Evolutionary conservation across 345 rosid genomes (phyloP), one percentile per base, ranked within the genome.

Genomic region (Raphanus raphanistrum): DNA sequence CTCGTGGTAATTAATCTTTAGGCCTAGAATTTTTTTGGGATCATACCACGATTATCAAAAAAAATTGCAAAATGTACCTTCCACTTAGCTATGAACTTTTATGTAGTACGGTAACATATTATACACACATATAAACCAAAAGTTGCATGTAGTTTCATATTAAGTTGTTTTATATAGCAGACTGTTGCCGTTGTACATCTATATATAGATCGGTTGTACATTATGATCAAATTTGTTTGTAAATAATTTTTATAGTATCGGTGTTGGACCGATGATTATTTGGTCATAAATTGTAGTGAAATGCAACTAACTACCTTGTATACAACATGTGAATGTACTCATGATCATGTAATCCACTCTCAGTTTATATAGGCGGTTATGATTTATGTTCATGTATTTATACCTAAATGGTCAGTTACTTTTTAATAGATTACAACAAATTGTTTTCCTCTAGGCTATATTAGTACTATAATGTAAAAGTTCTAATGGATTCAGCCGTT

Each of bases 361-460:
- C 45, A 43, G 25, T 21, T 63, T 50, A 32, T 35, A 48, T 4
- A 48, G 15, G 17, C 55, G 12, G 9, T 27, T 75, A 43, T 6
- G 9, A 16, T 43, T 67, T 59, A 67, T 16, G 33, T 58, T 75
- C 8, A 66, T 28, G n/a, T 66, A 3, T 55, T n/a, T 2, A 75
- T 1, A 75, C 67, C n/a, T 57, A 28, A 74, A 43, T 3, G 60
- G 61, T 21, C 35, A 29, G 3, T 21, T 65, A 66, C 17, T 29
- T 74, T 65, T 58, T 66, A 65, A 41, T 66, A 57, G n/a, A 66
- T 41, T 58, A 57, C 32, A 57, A 27, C 66, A 38, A 75, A 66
- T 36, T 13, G 35, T 17, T 58, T 16, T 28, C 72, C 33, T 6
- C 48, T 2, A 50, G 31, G 26, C 33, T 27, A 11, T 33, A 31